phyloP scores from a whole-genome alignment of 2,329 filamentous ascomycete species.

The Hymenoscyphus albidus region DNA sequence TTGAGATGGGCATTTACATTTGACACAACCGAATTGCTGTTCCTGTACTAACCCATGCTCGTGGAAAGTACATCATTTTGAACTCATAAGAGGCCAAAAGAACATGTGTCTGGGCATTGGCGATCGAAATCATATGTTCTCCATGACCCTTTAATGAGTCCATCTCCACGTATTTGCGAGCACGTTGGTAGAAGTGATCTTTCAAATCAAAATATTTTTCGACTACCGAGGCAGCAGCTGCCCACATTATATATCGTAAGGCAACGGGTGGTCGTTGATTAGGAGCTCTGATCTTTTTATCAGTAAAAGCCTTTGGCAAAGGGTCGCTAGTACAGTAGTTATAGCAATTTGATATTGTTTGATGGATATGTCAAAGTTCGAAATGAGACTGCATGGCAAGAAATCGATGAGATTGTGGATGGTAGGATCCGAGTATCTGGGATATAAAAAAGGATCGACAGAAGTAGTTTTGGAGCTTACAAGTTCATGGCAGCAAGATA shows the following conservation, averaged over 20 bases:
- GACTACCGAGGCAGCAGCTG: conserved; percentile 77
- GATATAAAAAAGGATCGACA: not conserved
- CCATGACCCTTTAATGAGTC: conserved; percentile 93
- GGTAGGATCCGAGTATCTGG: not conserved
- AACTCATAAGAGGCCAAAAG: conserved; percentile 85
- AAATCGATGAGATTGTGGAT: not conserved
- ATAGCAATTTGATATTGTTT: not conserved
- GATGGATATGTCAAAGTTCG: not conserved
- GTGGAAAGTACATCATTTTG: conserved; percentile 94
- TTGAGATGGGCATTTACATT: conserved; percentile 55
- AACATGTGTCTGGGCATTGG: conserved; percentile 80
- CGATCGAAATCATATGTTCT: conserved; percentile 80
- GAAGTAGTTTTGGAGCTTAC: conserved; percentile 38
- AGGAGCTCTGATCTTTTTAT: conserved; percentile 54
- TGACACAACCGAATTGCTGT: conserved; percentile 74
- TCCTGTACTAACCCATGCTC: conserved; percentile 91
- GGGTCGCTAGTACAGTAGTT: not conserved
- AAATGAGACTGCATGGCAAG: not conserved
- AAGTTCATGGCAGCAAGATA: conserved; percentile 88
- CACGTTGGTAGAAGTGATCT: conserved; percentile 83
- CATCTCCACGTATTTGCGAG: conserved; percentile 83
- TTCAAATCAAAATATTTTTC: conserved; percentile 79
- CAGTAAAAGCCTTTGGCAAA: conserved; percentile 13
- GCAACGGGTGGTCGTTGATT: conserved; percentile 81
- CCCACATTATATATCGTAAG: conserved; percentile 93